Percentiles rank a stretch among this genome's conserved stretches.
Conservation (phyloP, 495 filamentous ascomycete species). For the Aspergillus nanangensis region DNA sequence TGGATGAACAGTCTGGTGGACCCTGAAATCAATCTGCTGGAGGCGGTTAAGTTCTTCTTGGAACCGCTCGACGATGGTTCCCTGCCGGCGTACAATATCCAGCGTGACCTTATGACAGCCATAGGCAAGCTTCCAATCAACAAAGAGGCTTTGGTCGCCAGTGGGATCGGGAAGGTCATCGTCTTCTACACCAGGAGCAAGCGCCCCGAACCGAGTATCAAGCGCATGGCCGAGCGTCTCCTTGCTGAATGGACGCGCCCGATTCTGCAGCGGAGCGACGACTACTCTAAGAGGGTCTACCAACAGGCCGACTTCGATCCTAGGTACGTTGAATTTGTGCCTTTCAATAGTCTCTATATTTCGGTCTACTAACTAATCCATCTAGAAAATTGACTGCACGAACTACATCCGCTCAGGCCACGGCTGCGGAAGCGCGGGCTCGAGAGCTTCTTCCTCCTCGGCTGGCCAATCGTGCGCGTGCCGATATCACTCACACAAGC, state of each 20-base stretch:
- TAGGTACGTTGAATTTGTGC: conserved; percentile 37
- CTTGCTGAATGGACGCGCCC: conserved; percentile 93
- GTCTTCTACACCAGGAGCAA: conserved; percentile 96
- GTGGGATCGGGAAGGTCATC: conserved; percentile 91
- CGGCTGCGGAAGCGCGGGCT: conserved; percentile 61
- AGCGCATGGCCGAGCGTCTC: conserved; percentile 85
- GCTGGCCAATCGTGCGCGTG: conserved; percentile 66
- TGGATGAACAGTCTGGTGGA: conserved; percentile 83
- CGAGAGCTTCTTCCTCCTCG: conserved; percentile 65
- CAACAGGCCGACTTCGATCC: conserved; percentile 54
- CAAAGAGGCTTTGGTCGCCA: conserved; percentile 83
- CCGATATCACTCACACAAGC: conserved; percentile 64
- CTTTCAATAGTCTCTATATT: too few relatives aligned
- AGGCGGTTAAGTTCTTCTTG: conserved; percentile 93
- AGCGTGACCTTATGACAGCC: conserved; percentile 84
- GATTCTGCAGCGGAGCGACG: conserved; percentile 88
- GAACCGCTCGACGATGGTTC: conserved; percentile 91
- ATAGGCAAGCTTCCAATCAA: conserved; percentile 77
- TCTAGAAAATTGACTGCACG: conserved; percentile 46
- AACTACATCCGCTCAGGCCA: conserved; percentile 45
- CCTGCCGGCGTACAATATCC: conserved; percentile 93
- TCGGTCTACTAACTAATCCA: too few relatives aligned
- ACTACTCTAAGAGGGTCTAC: conserved; percentile 76
- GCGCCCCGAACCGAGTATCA: conserved; percentile 78
- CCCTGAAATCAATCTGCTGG: conserved; percentile 89